A percentile compares a stretch with the other conserved stretches of the same genome.
phyloP scores from a whole-genome alignment of 129 eudicot species.

The Solidago caesia region DNA sequence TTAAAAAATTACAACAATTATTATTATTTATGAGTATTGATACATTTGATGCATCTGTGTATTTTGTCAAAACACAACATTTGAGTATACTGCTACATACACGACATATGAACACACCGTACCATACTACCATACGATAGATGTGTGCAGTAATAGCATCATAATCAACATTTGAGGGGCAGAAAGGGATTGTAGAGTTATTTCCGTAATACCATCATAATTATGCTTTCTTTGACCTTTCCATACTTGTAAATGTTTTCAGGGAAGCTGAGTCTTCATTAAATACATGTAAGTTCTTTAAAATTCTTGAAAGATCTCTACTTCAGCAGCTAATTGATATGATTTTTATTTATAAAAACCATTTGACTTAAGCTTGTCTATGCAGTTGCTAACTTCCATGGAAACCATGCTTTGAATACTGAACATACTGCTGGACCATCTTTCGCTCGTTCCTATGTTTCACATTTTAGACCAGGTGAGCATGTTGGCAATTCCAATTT shows the following conservation, averaged over 20 bases:
- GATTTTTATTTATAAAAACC: neutral
- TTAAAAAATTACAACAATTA: no score
- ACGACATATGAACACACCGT: no score
- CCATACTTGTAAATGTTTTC: constrained; percentile 28
- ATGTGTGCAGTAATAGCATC: neutral
- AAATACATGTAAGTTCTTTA: constrained; percentile 43
- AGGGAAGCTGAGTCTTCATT: constrained; percentile 46
- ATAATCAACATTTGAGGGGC: neutral
- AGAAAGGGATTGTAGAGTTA: neutral
- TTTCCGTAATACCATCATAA: neutral
- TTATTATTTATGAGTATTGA: no score
- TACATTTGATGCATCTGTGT: no score
- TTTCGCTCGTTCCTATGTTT: constrained; percentile 38
- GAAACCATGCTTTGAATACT: constrained; percentile 39
- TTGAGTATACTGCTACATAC: no score
- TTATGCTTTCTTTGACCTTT: constrained; percentile 28
- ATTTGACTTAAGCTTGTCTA: constrained; percentile 15
- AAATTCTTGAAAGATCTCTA: constrained; percentile 3
- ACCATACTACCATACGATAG: neutral
- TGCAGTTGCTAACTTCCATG: constrained; percentile 45
- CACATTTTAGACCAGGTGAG: constrained; percentile 39
- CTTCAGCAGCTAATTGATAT: neutral
- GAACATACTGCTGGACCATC: constrained; percentile 37
- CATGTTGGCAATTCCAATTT: constrained; percentile 38
- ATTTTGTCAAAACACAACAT: no score